These are phyloP conservation scores for Globisporangium okanoganense DNA, from an alignment of 352 stramenopile genomes.

Conservation along the genomic window DNA sequence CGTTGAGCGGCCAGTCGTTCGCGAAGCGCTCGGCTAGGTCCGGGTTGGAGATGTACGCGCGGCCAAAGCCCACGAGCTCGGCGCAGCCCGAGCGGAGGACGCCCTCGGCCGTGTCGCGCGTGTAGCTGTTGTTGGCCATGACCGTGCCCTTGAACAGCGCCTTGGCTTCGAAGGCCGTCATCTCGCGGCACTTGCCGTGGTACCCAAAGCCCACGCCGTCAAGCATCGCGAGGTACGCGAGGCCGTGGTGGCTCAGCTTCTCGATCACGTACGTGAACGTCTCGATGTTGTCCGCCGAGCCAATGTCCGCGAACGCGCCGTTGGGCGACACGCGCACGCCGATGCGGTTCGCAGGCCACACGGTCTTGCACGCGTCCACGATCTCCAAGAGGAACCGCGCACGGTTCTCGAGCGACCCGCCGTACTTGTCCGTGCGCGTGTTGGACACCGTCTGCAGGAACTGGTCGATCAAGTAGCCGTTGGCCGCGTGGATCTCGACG, in stretches of 20 bases:
- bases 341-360: conserved; percentile 9
- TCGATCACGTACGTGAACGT: conserved; percentile 17
- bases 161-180: conserved; percentile 29
- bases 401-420: conserved; percentile 65
- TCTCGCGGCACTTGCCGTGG: conserved; percentile 19
- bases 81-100: conserved; percentile 26
- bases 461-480: conserved; percentile 89
- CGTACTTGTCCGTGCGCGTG: conserved; percentile 75
- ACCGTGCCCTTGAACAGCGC: conserved; percentile 28
- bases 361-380: conserved; percentile 28
- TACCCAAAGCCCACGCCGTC: conserved; percentile 19
- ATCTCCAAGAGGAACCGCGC: conserved; percentile 46
- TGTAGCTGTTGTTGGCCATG: conserved; percentile 35
- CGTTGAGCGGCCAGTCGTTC: conserved; percentile 22
- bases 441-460: conserved; percentile 77
- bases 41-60: conserved; percentile 52
- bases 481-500: conserved; percentile 79
- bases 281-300: conserved; percentile 13
- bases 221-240: conserved; percentile 27
- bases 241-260: conserved; percentile 14
- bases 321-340: conserved; percentile 28
- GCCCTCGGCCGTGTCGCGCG: conserved; percentile 23
- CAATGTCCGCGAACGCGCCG: conserved; percentile 49
- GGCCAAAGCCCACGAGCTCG: conserved; percentile 42
- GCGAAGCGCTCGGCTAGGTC: conserved; percentile 32